Percentiles rank a stretch among this genome's conserved stretches.
These are phyloP conservation scores for Solanum corneliomulleri DNA, from an alignment of 257 asterid genomes.

Conservation along the genomic window DNA sequence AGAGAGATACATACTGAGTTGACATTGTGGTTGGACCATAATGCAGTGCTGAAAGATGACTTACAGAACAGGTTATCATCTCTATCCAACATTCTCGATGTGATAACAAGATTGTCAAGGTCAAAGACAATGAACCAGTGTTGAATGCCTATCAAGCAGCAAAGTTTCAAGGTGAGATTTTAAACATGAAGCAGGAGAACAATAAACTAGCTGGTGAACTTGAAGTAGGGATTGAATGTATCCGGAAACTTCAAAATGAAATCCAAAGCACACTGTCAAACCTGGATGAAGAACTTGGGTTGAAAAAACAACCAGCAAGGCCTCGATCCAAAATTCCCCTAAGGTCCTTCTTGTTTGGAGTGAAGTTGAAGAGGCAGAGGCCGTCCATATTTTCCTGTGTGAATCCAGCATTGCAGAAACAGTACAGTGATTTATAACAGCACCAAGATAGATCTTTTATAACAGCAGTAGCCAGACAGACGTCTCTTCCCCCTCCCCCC, in stretches of 20 bases:
- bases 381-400: slow-evolving; percentile 33
- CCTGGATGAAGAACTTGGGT: slow-evolving; percentile 26
- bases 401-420: slow-evolving; percentile 30
- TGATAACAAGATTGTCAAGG: slow-evolving; percentile 15
- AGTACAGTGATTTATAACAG: slow-evolving; percentile 20
- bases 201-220: slow-evolving; percentile 25
- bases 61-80: slow-evolving; percentile 28
- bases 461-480: slow-evolving; percentile 4
- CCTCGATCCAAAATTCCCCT: slow-evolving; percentile 30
- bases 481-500: not conserved
- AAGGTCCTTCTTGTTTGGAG: slow-evolving; percentile 42
- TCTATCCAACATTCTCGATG: slow-evolving; percentile 24
- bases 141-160: slow-evolving; percentile 36
- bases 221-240: slow-evolving; percentile 11
- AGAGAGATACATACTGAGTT: slow-evolving; percentile 35
- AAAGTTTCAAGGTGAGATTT: slow-evolving; percentile 40
- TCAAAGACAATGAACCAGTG: slow-evolving; percentile 6
- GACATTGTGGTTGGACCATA: slow-evolving; percentile 28
- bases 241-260: slow-evolving; percentile 13
- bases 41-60: slow-evolving; percentile 24
- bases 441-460: not conserved
- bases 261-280: slow-evolving; percentile 20
- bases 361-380: slow-evolving; percentile 34
- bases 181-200: slow-evolving; percentile 36
- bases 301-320: slow-evolving; percentile 3